phyloP scores from a whole-genome alignment of 768 basidiomycete genomes.

The Suillus subalutaceus region DNA sequence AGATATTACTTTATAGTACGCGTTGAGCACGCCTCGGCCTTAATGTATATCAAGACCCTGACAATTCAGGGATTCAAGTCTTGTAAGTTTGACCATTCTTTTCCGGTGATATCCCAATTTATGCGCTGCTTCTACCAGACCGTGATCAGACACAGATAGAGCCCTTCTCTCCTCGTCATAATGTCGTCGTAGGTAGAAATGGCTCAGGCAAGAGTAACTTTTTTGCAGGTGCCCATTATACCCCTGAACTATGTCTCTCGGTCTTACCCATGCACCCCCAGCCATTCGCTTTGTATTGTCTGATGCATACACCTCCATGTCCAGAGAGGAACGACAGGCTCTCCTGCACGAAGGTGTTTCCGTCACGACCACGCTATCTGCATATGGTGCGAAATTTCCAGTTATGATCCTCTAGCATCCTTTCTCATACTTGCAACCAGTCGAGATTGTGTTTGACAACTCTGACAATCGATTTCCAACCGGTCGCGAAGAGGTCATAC shows the following conservation, averaged over 20 bases:
- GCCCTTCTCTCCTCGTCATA: slow-evolving; percentile 91
- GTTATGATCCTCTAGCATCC: neutral
- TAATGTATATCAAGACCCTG: slow-evolving; percentile 85
- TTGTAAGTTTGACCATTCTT: slow-evolving; percentile 51
- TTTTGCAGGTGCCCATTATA: slow-evolving; percentile 73
- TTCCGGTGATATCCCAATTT: neutral
- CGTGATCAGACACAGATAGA: slow-evolving; percentile 91
- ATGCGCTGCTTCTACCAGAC: slow-evolving; percentile 45
- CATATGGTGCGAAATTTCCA: slow-evolving; percentile 62
- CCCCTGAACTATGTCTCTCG: neutral
- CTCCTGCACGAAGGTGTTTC: slow-evolving; percentile 95
- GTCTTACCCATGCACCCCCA: slow-evolving; percentile 27
- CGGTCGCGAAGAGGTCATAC: slow-evolving; percentile 80
- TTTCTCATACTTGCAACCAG: slow-evolving; percentile 35
- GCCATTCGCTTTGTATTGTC: slow-evolving; percentile 98
- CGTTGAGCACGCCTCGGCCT: neutral
- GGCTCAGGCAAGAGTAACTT: slow-evolving; percentile 99
- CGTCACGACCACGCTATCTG: slow-evolving; percentile 85
- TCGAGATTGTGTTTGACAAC: slow-evolving; percentile 97
- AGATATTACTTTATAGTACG: neutral
- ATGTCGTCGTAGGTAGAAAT: slow-evolving; percentile 97
- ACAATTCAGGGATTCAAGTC: slow-evolving; percentile 98
- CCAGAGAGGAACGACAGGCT: slow-evolving; percentile 87
- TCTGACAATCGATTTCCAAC: slow-evolving; percentile 93
- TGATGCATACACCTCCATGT: slow-evolving; percentile 96